phyloP scores from a whole-genome alignment of 2,329 filamentous ascomycete species.

The Claviceps cyperi region DNA sequence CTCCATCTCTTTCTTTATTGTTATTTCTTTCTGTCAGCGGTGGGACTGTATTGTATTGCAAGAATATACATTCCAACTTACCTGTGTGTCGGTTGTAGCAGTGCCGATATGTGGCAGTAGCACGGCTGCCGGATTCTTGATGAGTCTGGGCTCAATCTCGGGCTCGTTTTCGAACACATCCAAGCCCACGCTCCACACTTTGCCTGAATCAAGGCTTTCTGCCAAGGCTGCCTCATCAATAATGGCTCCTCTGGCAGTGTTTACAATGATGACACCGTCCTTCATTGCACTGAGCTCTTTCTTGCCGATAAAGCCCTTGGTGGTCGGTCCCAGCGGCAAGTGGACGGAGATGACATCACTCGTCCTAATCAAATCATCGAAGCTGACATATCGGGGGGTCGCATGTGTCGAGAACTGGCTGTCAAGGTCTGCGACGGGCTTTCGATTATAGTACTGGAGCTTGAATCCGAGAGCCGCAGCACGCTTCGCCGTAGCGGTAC shows the following conservation, averaged over 20 bases:
- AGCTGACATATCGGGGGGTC: slow-evolving; percentile 28
- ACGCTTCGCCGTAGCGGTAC: slow-evolving; percentile 30
- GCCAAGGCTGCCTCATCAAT: slow-evolving; percentile 42
- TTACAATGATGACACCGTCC: slow-evolving; percentile 40
- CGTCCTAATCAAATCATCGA: slow-evolving; percentile 36
- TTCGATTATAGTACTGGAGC: slow-evolving; percentile 43
- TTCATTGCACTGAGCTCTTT: slow-evolving; percentile 38
- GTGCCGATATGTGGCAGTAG: slow-evolving; percentile 56
- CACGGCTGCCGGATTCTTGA: slow-evolving; percentile 44
- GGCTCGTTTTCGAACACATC: slow-evolving; percentile 47
- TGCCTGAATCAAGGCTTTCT: slow-evolving; percentile 35
- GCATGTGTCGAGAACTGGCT: slow-evolving; percentile 21
- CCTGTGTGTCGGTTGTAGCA: slow-evolving; percentile 37
- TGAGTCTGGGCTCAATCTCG: slow-evolving; percentile 42
- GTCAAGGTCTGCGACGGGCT: slow-evolving; percentile 22
- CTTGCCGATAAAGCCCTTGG: slow-evolving; percentile 36
- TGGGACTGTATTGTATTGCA: not conserved
- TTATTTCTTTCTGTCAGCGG: not conserved
- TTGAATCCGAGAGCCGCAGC: slow-evolving; percentile 40
- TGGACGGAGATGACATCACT: slow-evolving; percentile 42
- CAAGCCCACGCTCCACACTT: slow-evolving; percentile 37
- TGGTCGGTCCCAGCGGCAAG: slow-evolving; percentile 34
- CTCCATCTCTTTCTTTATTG: slow-evolving; percentile 14
- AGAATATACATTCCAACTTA: not conserved
- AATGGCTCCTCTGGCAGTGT: slow-evolving; percentile 41